Base-by-base conservation (phyloP, 345 rosid species). In the Syzygium aqueum region DNA sequence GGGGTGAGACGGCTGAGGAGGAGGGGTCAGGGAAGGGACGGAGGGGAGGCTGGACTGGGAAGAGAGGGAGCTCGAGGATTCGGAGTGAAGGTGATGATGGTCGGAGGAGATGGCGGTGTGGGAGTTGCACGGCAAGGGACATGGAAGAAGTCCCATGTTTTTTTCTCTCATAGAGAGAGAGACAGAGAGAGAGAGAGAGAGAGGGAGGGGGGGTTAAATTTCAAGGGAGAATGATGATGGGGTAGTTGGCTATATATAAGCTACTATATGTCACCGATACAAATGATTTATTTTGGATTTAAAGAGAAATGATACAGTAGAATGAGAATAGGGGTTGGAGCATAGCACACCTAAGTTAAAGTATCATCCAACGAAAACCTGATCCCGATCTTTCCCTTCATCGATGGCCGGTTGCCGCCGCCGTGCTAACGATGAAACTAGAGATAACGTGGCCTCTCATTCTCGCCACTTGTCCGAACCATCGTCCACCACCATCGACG, bases 41-140 rank as follows among this genome's bases (percentile, higher is more conserved):
- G 95, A 90, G 43, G 90, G 90, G 25, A 92, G 91, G 86, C 94
- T 92, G 50, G 88, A 87, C 27, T 89, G 94, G 57, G 98, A 94
- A 50, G 93, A 90, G 50, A 94, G 90, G 84, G 95, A 93, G 2
- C 93, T 84, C 51, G 94, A 92, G 8, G 93, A 85, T 88, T 92
- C 91, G 40, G 91, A 91, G 77, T 49, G 88, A 77, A 87, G 91
- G 67, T 56, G 84, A 27, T 78, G 87, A 37, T 87, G 53, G 51
- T 90, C 86, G 16, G 87, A 54, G 40, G 82, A 53, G 37, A 85
- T 54, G 33, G 57, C 28, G 27, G 22, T 10, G 49, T 22, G 49
- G 67, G 85, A 40, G 51, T 53, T 63, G 73, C 84, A 86, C 83
- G 89, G 53, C 53, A 88, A 78, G 8, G 91, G 90, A 86, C 92